Evolutionary conservation across 2,329 filamentous ascomycete genomes (phyloP).

Genomic region (Alternaria solani): DNA sequence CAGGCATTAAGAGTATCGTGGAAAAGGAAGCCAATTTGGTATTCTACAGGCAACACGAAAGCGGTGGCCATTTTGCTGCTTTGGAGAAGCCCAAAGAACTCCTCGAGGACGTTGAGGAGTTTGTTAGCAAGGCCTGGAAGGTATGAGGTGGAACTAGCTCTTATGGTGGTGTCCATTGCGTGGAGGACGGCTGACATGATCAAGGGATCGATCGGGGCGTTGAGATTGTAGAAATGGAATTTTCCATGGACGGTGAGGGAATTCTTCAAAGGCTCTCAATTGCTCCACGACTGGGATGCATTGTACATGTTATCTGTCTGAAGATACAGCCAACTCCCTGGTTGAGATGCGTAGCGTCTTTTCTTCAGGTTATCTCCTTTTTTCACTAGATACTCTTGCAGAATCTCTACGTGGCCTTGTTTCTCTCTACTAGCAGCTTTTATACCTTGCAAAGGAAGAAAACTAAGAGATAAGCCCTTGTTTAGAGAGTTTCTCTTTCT

Average conservation of each 20-base stretch:
- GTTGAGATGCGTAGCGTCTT: no score
- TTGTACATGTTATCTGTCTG: background rate
- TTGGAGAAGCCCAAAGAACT: constrained; percentile 56
- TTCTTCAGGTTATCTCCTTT: no score
- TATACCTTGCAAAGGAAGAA: no score
- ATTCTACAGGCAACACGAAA: constrained; percentile 49
- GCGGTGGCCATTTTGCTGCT: constrained; percentile 65
- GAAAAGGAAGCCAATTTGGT: constrained; percentile 52
- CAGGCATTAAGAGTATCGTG: constrained; percentile 49
- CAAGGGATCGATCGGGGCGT: background rate
- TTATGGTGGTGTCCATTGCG: background rate
- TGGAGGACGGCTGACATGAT: background rate
- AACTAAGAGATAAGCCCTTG: no score
- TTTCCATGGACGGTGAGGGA: background rate
- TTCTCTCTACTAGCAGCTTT: no score
- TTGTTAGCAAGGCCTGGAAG: constrained; percentile 51
- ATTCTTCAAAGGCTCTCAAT: background rate
- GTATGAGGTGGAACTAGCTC: constrained; percentile 22
- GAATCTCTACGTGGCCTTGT: no score
- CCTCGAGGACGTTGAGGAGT: constrained; percentile 57
- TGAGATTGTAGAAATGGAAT: constrained; percentile 5
- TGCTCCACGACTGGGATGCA: background rate
- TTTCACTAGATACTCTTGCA: no score
- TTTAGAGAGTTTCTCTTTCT: no score
- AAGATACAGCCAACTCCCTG: background rate